phyloP scores from a whole-genome alignment of 306 rosid species.

The Hylodesmum podocarpum region DNA sequence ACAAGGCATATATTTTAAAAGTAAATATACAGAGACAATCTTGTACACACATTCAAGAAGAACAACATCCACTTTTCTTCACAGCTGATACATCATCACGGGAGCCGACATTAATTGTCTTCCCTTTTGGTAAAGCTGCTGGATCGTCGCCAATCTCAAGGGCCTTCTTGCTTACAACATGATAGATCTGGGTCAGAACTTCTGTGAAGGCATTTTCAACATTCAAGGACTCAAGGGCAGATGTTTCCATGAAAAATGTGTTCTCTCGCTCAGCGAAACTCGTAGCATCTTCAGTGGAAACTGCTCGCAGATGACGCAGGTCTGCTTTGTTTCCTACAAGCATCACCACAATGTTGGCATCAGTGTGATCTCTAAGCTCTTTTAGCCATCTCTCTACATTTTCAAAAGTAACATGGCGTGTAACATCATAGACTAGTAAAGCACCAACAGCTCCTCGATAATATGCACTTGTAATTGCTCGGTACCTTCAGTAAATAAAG shows the following conservation, averaged over 20 bases:
- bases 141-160: constrained; percentile 42
- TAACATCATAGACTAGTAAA: constrained; percentile 46
- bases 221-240: constrained; percentile 48
- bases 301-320: constrained; percentile 46
- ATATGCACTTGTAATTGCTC: constrained; percentile 56
- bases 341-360: constrained; percentile 50
- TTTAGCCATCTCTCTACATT: constrained; percentile 54
- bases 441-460: constrained; percentile 55
- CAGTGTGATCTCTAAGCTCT: constrained; percentile 54
- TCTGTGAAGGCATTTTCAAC: constrained; percentile 51
- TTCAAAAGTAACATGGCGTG: constrained; percentile 48
- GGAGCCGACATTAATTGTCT: constrained; percentile 42
- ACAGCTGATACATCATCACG: constrained; percentile 49
- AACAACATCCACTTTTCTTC: constrained; percentile 50
- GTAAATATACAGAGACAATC: constrained; percentile 10
- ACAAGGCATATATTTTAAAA: constrained; percentile 33
- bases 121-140: constrained; percentile 47
- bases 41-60: constrained; percentile 39
- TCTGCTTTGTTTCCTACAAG: constrained; percentile 54
- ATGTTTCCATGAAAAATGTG: constrained; percentile 49
- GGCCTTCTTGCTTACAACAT: constrained; percentile 46
- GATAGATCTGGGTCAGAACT: constrained; percentile 47
- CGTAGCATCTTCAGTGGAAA: constrained; percentile 35
- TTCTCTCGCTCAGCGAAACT: constrained; percentile 42
- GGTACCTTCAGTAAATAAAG: constrained; percentile 33